A percentile compares a stretch with the other conserved stretches of the same genome.
phyloP scores from a whole-genome alignment of 1,284 basidiomycete genomes.

The Papiliotrema flavescens region DNA sequence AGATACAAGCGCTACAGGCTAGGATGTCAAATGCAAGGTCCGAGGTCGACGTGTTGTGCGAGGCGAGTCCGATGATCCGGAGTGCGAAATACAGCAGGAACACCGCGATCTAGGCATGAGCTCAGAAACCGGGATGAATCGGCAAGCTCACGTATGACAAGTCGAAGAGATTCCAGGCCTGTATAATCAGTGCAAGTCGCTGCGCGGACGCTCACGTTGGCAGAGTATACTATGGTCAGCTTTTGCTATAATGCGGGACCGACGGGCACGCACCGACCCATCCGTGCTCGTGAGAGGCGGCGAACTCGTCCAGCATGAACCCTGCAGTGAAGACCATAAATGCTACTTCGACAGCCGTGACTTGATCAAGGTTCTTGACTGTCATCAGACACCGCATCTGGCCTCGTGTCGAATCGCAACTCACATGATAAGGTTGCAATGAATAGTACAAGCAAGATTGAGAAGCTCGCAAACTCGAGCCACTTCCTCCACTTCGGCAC shows the following conservation, averaged over 20 bases:
- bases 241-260: conserved; percentile 6
- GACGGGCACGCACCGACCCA: conserved; percentile 69
- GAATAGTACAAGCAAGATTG: conserved; percentile 64
- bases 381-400: conserved; percentile 1
- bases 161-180: conserved; percentile 83
- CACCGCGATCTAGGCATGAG: conserved; percentile 53
- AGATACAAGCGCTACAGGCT: conserved; percentile 77
- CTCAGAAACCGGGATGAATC: not conserved
- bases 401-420: conserved; percentile 10
- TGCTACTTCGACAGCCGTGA: conserved; percentile 60
- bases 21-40: conserved; percentile 76
- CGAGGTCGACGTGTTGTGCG: conserved; percentile 58
- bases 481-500: conserved; percentile 76
- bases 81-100: conserved; percentile 67
- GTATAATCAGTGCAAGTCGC: conserved; percentile 44
- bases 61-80: conserved; percentile 62
- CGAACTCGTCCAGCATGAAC: conserved; percentile 63
- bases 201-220: conserved; percentile 58
- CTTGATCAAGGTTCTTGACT: conserved; percentile 58
- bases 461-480: conserved; percentile 71
- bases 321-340: conserved; percentile 73
- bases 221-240: conserved; percentile 63
- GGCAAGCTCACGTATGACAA: conserved; percentile 57
- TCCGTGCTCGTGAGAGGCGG: conserved; percentile 63
- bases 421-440: conserved; percentile 56